Conservation (phyloP, 2,329 filamentous ascomycete genomes). For the Aspergillus caelatus region DNA sequence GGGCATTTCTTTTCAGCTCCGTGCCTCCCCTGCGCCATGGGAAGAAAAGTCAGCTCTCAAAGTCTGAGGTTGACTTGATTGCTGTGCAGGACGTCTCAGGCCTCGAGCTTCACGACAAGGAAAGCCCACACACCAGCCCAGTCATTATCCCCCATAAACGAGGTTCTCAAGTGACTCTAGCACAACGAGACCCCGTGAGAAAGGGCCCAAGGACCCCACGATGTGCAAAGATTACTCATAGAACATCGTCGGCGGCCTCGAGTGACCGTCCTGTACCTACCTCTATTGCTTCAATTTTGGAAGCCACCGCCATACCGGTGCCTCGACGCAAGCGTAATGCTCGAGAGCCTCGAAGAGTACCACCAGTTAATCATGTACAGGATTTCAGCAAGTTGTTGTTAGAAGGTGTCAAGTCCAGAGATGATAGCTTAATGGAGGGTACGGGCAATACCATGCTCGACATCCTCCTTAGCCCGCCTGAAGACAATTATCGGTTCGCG, state of each 20-base stretch:
- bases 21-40: conserved; percentile 21
- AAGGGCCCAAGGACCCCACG: conserved; percentile 24
- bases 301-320: conserved; percentile 62
- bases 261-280: conserved; percentile 52
- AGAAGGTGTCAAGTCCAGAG: conserved; percentile 53
- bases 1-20: conserved; percentile 42
- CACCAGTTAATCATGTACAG: conserved; percentile 46
- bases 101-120: conserved; percentile 20
- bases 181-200: conserved; percentile 18
- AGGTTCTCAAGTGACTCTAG: conserved; percentile 24
- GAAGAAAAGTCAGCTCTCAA: conserved; percentile 17
- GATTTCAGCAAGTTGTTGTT: conserved; percentile 61
- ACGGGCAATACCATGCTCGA: conserved; percentile 54
- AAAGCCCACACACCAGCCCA: conserved; percentile 30
- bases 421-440: conserved; percentile 48
- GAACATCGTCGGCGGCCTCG: conserved; percentile 31
- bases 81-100: conserved; percentile 17
- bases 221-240: conserved; percentile 23
- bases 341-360: conserved; percentile 42
- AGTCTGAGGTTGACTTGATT: conserved; percentile 12
- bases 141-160: conserved; percentile 42
- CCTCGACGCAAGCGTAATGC: conserved; percentile 46
- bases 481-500: conserved; percentile 44
- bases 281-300: conserved; percentile 61
- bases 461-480: conserved; percentile 58